phyloP scores from a whole-genome alignment of 108 stramenopile genomes.

The Cylindrotheca closterium region DNA sequence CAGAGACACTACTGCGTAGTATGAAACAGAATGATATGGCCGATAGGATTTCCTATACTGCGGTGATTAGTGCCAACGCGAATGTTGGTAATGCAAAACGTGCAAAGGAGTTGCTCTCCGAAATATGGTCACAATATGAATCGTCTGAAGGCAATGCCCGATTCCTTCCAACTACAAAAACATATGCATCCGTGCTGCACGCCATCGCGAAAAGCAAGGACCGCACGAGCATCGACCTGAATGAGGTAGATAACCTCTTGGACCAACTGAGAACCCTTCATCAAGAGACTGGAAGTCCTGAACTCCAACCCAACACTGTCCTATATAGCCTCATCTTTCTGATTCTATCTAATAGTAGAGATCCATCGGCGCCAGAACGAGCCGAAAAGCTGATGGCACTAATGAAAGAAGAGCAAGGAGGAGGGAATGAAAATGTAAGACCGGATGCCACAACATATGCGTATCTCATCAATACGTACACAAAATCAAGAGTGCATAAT shows the following conservation, averaged over 20 bases:
- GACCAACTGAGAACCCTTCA: slow-evolving; percentile 14
- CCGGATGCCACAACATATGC: slow-evolving; percentile 33
- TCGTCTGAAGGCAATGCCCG: not conserved
- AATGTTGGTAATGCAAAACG: slow-evolving; percentile 20
- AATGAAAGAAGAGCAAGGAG: slow-evolving; percentile 21
- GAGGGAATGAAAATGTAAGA: slow-evolving; percentile 8
- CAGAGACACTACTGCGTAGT: slow-evolving; percentile 14
- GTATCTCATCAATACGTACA: slow-evolving; percentile 24
- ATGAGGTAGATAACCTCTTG: slow-evolving; percentile 20
- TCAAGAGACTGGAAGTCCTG: slow-evolving; percentile 9
- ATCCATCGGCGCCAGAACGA: slow-evolving; percentile 17
- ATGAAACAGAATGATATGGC: slow-evolving; percentile 26
- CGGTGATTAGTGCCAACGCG: slow-evolving; percentile 22
- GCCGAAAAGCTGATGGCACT: slow-evolving; percentile 16
- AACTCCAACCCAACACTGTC: slow-evolving; percentile 16
- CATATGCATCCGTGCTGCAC: slow-evolving; percentile 19
- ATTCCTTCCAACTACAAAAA: slow-evolving; percentile 23
- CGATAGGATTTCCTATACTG: slow-evolving; percentile 22
- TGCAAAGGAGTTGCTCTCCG: slow-evolving; percentile 14
- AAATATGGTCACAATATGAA: slow-evolving; percentile 15
- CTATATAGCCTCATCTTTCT: slow-evolving; percentile 19
- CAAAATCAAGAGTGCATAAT: slow-evolving; percentile 19
- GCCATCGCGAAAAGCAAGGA: slow-evolving; percentile 22
- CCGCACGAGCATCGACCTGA: not conserved
- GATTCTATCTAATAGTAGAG: slow-evolving; percentile 18